phyloP scores from a whole-genome alignment of 495 filamentous ascomycete species.

The Xylaria sp. region DNA sequence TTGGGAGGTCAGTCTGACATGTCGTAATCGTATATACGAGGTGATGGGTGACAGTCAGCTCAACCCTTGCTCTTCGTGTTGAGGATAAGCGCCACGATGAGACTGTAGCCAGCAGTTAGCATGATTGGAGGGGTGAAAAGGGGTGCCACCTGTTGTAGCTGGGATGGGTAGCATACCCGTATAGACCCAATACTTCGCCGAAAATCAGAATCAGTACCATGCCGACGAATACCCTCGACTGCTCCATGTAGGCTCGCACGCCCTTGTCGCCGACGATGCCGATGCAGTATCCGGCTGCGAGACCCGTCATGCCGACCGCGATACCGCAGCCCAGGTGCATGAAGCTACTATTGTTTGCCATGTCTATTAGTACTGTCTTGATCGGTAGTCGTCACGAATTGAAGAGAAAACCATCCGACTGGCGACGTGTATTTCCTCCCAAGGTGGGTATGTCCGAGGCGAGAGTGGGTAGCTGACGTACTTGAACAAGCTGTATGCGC shows the following conservation, averaged over 20 bases:
- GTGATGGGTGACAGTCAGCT: constrained; percentile 23
- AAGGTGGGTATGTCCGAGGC: constrained; percentile 31
- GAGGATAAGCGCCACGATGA: constrained; percentile 60
- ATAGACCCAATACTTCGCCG: constrained; percentile 94
- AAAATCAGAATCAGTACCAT: constrained; percentile 99
- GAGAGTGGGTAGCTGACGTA: constrained; percentile 49
- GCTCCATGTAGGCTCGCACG: constrained; percentile 92
- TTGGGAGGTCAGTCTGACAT: background rate
- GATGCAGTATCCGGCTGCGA: constrained; percentile 97
- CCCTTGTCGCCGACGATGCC: constrained; percentile 94
- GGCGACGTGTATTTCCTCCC: background rate
- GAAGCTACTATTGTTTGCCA: constrained; percentile 68
- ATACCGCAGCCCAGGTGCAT: constrained; percentile 93
- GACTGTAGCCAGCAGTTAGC: constrained; percentile 37
- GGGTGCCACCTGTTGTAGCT: background rate
- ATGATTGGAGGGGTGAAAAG: background rate
- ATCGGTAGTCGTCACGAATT: constrained; percentile 17
- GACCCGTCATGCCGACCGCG: constrained; percentile 86
- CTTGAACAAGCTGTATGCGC: constrained; percentile 81
- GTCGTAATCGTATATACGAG: background rate
- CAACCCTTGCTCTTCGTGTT: constrained; percentile 63
- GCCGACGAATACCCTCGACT: constrained; percentile 94
- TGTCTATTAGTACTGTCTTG: constrained; percentile 23
- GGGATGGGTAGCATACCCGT: constrained; percentile 70
- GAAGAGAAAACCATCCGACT: background rate